Evolutionary conservation across 768 basidiomycete species (phyloP).

Genomic region (Phanerodontia chrysosporium): DNA sequence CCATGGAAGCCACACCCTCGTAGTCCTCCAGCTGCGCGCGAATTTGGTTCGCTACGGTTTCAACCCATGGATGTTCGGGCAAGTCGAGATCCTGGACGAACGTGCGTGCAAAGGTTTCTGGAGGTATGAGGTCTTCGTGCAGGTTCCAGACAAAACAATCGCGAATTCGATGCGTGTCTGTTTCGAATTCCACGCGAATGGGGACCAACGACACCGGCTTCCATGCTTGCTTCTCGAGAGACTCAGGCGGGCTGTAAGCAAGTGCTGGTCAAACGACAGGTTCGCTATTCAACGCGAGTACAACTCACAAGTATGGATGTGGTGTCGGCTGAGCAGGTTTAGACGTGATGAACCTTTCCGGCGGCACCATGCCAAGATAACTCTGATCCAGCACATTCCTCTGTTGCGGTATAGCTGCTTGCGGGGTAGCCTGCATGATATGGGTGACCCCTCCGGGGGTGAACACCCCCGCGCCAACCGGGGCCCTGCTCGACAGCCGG

Average conservation of each 20-base stretch:
- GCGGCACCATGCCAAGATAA: constrained; percentile 84
- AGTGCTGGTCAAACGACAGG: not conserved
- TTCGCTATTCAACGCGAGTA: not conserved
- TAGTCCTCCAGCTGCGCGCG: constrained; percentile 89
- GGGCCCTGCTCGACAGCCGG: constrained; percentile 20
- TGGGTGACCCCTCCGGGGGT: constrained; percentile 39
- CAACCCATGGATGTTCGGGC: constrained; percentile 58
- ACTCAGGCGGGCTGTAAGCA: constrained; percentile 47
- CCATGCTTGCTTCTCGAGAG: constrained; percentile 58
- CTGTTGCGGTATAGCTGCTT: constrained; percentile 27
- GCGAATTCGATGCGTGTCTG: constrained; percentile 84
- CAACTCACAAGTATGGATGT: constrained; percentile 72
- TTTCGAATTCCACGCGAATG: constrained; percentile 93
- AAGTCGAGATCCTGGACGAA: constrained; percentile 91
- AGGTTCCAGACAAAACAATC: constrained; percentile 97
- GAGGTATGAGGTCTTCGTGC: constrained; percentile 81
- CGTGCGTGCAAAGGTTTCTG: constrained; percentile 77
- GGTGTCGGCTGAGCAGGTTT: constrained; percentile 52
- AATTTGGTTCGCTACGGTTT: constrained; percentile 83
- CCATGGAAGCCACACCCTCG: constrained; percentile 75
- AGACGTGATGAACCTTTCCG: constrained; percentile 68
- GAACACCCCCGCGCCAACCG: constrained; percentile 45
- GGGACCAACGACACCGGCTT: constrained; percentile 66
- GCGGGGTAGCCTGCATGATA: constrained; percentile 29
- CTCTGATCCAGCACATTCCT: constrained; percentile 77